Evolutionary conservation across 225 moss, liverwort and hornwort genomes (phyloP).

Genomic region (Physcomitrium patens): DNA sequence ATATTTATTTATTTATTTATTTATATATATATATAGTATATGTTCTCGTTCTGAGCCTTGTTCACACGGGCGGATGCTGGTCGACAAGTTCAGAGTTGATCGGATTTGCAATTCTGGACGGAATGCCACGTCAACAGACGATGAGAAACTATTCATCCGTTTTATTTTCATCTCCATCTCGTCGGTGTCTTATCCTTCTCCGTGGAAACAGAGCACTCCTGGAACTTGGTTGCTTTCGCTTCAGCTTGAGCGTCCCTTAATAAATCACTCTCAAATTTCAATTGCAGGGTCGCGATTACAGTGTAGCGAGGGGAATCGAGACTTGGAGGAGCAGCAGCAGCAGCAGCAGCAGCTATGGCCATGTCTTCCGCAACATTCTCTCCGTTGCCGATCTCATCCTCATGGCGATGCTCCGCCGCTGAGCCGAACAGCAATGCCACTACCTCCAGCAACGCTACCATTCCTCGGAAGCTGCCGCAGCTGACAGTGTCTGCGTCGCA

Average conservation of each 20-base stretch:
- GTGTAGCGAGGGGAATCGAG: conserved; percentile 5
- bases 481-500: conserved; percentile 10
- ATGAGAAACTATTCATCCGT: neutral
- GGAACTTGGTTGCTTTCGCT: conserved; percentile 18
- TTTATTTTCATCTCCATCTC: neutral
- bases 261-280: neutral
- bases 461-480: conserved; percentile 30
- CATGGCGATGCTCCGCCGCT: conserved; percentile 32
- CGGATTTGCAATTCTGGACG: too few species aligned
- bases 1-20: too few species aligned
- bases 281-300: conserved; percentile 7
- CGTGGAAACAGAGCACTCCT: neutral
- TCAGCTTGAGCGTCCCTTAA: neutral
- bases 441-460: conserved; percentile 6
- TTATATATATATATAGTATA: too few species aligned
- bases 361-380: conserved; percentile 39
- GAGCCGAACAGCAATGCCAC: conserved; percentile 25
- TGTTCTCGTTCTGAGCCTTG: too few species aligned
- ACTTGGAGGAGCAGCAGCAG: neutral
- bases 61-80: too few species aligned
- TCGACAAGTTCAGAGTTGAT: too few species aligned
- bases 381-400: conserved; percentile 33
- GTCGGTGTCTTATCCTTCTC: neutral
- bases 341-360: conserved; percentile 33
- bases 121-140: too few species aligned